Evolutionary conservation across 106 monocot species (phyloP).

Genomic region (Acanthochlamys bracteata): DNA sequence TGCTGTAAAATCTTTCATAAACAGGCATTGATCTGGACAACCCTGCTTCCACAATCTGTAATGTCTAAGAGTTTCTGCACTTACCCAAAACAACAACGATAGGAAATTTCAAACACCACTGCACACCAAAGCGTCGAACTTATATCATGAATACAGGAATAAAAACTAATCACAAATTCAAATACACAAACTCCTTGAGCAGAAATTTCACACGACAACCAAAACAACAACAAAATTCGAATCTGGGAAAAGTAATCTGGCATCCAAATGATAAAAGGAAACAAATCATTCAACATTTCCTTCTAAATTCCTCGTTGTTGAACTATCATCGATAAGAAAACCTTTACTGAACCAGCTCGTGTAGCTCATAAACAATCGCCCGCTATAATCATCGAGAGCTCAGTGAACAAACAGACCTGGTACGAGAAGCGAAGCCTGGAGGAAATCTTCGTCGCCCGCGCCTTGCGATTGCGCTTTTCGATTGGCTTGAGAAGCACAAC

Average conservation of each 20-base stretch:
- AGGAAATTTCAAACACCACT: neutral
- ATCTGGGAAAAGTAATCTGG: too few relatives aligned
- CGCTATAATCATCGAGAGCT: neutral
- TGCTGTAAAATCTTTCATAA: conserved; percentile 34
- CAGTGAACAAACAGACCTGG: conserved; percentile 19
- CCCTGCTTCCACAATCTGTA: conserved; percentile 58
- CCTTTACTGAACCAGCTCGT: too few relatives aligned
- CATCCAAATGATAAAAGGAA: too few relatives aligned
- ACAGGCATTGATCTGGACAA: conserved; percentile 36
- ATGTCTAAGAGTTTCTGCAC: conserved; percentile 59
- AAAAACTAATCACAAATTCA: neutral
- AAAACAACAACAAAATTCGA: too few relatives aligned
- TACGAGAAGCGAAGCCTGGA: conserved; percentile 48
- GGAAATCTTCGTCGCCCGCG: conserved; percentile 19
- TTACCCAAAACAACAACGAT: neutral
- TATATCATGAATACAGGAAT: neutral
- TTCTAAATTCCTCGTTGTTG: too few relatives aligned
- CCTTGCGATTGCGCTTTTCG: neutral
- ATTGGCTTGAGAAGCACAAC: conserved; percentile 7
- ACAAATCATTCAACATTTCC: too few relatives aligned
- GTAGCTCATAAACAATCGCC: too few relatives aligned
- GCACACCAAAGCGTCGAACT: neutral
- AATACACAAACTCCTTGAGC: neutral
- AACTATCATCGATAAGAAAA: too few relatives aligned
- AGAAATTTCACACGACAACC: too few relatives aligned